Evolutionary conservation across 2,329 filamentous ascomycete species (phyloP).

Genomic region (Cladophialophora exuberans): DNA sequence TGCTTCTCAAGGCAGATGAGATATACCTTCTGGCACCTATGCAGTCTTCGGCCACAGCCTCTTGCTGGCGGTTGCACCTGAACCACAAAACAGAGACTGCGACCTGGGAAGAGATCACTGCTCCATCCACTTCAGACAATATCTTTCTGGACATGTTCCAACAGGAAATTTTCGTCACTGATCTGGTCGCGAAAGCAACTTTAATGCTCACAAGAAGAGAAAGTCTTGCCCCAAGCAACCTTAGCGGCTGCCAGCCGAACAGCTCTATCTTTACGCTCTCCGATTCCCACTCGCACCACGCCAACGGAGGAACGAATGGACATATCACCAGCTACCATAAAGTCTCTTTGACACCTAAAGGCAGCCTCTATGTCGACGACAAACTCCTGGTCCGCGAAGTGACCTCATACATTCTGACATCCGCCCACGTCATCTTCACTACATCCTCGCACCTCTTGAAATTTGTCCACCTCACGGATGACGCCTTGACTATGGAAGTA

Average conservation of each 20-base stretch:
- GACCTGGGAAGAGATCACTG: conserved; percentile 10
- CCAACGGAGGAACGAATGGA: conserved; percentile 11
- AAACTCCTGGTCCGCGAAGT: conserved; percentile 79
- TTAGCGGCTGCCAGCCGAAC: conserved; percentile 19
- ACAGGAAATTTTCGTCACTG: conserved; percentile 17
- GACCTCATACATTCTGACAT: conserved; percentile 84
- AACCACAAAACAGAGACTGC: neutral
- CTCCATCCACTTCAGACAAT: conserved; percentile 11
- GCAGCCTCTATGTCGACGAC: conserved; percentile 77
- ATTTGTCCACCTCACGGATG: conserved; percentile 75
- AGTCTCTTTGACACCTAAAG: conserved; percentile 72
- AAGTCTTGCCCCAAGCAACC: no score
- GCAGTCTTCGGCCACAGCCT: conserved; percentile 39
- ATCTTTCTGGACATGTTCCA: conserved; percentile 23
- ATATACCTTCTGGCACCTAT: conserved; percentile 47
- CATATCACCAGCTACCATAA: conserved; percentile 21
- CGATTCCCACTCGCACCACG: neutral
- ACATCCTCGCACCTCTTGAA: conserved; percentile 92
- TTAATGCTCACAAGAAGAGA: conserved; percentile 9
- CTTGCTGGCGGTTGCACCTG: conserved; percentile 25
- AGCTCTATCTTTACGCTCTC: conserved; percentile 17
- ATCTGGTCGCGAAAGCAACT: conserved; percentile 13
- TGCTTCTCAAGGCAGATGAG: conserved; percentile 50
- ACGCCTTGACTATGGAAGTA: conserved; percentile 55
- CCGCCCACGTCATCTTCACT: conserved; percentile 84